Conservation (phyloP, 345 rosid genomes). For the Erysimum cheiranthoides region DNA sequence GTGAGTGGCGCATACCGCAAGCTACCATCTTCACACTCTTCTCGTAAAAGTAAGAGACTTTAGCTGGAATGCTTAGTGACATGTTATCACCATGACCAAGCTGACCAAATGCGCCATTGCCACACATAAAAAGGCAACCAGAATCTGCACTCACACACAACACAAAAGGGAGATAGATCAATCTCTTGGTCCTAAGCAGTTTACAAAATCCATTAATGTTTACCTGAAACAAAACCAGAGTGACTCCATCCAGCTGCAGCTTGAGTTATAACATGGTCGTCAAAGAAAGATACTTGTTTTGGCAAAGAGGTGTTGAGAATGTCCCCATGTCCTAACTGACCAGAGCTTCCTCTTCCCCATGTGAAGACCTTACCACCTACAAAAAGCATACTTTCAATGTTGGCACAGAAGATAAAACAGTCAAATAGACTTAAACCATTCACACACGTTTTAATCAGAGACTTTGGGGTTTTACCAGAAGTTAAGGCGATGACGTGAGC, state of each 20-base stretch:
- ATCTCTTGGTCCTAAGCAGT: no score
- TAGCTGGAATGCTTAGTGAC: slow-evolving; percentile 57
- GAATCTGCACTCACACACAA: slow-evolving; percentile 46
- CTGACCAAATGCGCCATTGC: slow-evolving; percentile 95
- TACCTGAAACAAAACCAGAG: slow-evolving; percentile 89
- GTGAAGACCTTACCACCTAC: slow-evolving; percentile 73
- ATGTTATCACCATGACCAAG: slow-evolving; percentile 85
- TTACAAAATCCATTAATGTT: slow-evolving; percentile 1
- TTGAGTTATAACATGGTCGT: slow-evolving; percentile 49
- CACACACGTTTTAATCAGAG: neutral
- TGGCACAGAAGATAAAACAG: neutral
- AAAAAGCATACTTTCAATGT: neutral
- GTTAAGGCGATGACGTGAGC: slow-evolving; percentile 86
- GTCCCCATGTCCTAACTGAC: slow-evolving; percentile 91
- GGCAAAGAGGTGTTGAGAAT: slow-evolving; percentile 53
- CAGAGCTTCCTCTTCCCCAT: slow-evolving; percentile 96
- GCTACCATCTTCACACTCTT: slow-evolving; percentile 67
- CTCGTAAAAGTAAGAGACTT: slow-evolving; percentile 63
- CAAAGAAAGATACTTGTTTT: slow-evolving; percentile 52
- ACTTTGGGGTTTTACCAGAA: slow-evolving; percentile 47
- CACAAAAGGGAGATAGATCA: no score
- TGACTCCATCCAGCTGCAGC: slow-evolving; percentile 94
- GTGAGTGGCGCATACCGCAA: slow-evolving; percentile 95
- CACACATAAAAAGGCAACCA: slow-evolving; percentile 76
- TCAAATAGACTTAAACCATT: neutral